These are phyloP conservation scores for Salvia rosmarinus DNA, from an alignment of 257 asterid genomes.

Conservation along the genomic window DNA sequence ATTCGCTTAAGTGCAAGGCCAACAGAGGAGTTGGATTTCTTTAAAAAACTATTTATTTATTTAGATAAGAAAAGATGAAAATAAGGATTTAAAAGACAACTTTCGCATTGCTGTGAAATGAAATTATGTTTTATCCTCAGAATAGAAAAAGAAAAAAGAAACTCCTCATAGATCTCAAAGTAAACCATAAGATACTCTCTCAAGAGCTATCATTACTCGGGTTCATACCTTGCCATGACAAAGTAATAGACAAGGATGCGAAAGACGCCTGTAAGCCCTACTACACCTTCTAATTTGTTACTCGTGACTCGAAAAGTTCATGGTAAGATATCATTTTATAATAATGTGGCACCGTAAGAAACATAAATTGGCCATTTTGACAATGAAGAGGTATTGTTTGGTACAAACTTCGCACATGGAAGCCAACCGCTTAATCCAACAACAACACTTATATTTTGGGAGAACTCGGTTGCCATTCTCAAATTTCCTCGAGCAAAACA, in stretches of 20 bases:
- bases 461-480: conserved; percentile 67
- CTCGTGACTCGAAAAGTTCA: conserved; percentile 41
- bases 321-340: background rate
- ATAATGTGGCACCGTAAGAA: conserved; percentile 12
- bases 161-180: background rate
- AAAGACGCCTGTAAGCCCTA: conserved; percentile 66
- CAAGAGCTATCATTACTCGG: conserved; percentile 2
- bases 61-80: background rate
- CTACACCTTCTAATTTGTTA: conserved; percentile 55
- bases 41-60: background rate
- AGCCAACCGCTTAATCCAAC: conserved; percentile 98
- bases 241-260: conserved; percentile 76
- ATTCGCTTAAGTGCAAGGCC: background rate
- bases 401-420: conserved; percentile 78
- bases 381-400: conserved; percentile 22
- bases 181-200: background rate
- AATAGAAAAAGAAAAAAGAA: too few relatives aligned
- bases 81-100: background rate
- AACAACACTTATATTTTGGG: conserved; percentile 64
- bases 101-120: background rate
- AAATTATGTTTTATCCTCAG: too few relatives aligned
- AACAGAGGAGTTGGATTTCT: background rate
- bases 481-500: conserved; percentile 64
- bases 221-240: conserved; percentile 84
- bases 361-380: background rate